Evolutionary conservation across 768 basidiomycete genomes (phyloP).

Genomic region (Rhizopogon salebrosus): DNA sequence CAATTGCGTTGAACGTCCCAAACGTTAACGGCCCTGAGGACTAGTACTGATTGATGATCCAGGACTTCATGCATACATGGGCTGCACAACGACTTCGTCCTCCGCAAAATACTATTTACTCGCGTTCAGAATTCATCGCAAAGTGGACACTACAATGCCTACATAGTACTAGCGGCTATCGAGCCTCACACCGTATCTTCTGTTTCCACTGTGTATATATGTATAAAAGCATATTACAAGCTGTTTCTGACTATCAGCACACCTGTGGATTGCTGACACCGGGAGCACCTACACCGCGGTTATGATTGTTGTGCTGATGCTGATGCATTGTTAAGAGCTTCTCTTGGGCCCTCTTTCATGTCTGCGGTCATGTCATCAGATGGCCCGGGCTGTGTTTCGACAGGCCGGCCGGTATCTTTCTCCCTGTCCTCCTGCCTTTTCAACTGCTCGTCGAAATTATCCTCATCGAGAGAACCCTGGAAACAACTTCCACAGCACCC

Average conservation of each 20-base stretch:
- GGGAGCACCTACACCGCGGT: neutral
- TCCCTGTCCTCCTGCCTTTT: slow-evolving; percentile 17
- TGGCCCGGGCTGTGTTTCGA: slow-evolving; percentile 16
- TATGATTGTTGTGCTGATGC: neutral
- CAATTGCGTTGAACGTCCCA: too few relatives aligned
- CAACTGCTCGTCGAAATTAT: slow-evolving; percentile 25
- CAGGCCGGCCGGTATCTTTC: slow-evolving; percentile 7
- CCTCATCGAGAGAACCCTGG: slow-evolving; percentile 22
- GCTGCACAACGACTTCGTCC: too few relatives aligned
- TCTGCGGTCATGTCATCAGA: neutral
- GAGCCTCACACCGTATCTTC: too few relatives aligned
- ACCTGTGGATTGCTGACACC: neutral
- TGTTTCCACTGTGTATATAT: too few relatives aligned
- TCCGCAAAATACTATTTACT: too few relatives aligned
- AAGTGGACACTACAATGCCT: too few relatives aligned
- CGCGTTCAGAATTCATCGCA: too few relatives aligned
- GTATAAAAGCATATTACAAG: neutral
- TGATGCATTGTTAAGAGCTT: neutral
- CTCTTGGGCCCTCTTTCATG: neutral
- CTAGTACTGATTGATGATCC: too few relatives aligned
- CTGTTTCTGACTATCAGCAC: neutral
- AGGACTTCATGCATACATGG: too few relatives aligned
- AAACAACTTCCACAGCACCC: slow-evolving; percentile 25
- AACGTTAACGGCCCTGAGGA: too few relatives aligned
- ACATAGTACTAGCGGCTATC: too few relatives aligned